Base-by-base conservation (phyloP, 2,329 filamentous ascomycete genomes). In the Dryadomyces quercus-mongolicae region DNA sequence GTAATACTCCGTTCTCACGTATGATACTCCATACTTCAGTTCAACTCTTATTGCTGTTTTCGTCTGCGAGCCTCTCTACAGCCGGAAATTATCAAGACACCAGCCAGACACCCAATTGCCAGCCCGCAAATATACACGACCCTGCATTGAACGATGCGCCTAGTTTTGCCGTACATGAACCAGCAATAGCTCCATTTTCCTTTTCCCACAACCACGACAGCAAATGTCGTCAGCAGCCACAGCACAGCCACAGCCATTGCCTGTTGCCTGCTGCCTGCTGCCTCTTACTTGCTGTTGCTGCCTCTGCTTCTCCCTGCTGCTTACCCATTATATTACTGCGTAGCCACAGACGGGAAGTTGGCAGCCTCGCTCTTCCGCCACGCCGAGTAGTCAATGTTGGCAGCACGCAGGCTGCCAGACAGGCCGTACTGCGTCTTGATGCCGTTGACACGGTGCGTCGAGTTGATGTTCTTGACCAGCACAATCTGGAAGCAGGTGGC, bases 401-500 rank as follows among this genome's bases (percentile, higher is more conserved):
- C 59, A 70, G 65, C 62, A 20, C 61, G 62, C 22, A 71, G 64
- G 18, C 88, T 86, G 54, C 81, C 86, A 45, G 71, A 68, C 46
- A 95, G 77, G 49, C 77, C 83, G 64, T 78, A 87, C 65, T 92
- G 87, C 25, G 75, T 78, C 18, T 71, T 64, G 59, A 92, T 76
- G 47, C 88, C 88, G 62, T 92, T 81, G 59, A 92, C 73, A 61
- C 89, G 85, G 73, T 94, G 88, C 36, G 82, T 88, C 40, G 85
- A 83, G 74, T 94, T 94, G 70, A 94, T 78, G 74, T 94, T 94
- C 82, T 94, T 94, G 69, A 92, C 86, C 56, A 89, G 74, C 18
- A 84, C 84, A 63, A 95, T 86, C 74, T 94, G 89, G 75, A 82
- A 94, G 77, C 88, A 93, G 36, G 87, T 89, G 54, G 88, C 89